phyloP scores from a whole-genome alignment of 2,329 filamentous ascomycete genomes.

The Fusarium oxysporum region DNA sequence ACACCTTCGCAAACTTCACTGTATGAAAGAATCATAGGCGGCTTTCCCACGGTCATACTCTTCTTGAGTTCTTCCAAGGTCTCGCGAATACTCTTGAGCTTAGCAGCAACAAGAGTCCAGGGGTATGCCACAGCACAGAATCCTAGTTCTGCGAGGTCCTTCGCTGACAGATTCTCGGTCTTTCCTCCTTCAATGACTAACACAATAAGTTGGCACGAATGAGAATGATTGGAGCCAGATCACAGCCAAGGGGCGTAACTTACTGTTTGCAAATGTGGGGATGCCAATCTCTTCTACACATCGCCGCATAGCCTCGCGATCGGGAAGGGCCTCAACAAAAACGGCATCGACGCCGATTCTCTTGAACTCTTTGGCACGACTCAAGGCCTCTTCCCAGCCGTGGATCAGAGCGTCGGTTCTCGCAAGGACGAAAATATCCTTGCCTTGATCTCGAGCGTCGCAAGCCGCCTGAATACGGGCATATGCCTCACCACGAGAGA shows the following conservation, averaged over 20 bases:
- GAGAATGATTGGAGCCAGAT: neutral
- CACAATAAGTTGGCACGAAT: neutral
- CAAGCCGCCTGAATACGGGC: conserved; percentile 58
- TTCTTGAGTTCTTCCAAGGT: conserved; percentile 54
- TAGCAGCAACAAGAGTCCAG: conserved; percentile 57
- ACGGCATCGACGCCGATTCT: conserved; percentile 57
- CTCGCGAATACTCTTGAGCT: conserved; percentile 54
- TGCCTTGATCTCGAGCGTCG: conserved; percentile 57
- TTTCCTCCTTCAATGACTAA: conserved; percentile 49
- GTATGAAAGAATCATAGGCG: conserved; percentile 57
- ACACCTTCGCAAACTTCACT: conserved; percentile 58
- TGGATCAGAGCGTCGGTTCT: conserved; percentile 56
- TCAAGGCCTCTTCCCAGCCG: conserved; percentile 59
- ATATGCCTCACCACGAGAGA: conserved; percentile 58
- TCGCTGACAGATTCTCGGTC: conserved; percentile 50
- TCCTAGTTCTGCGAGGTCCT: conserved; percentile 51
- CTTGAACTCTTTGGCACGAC: conserved; percentile 54
- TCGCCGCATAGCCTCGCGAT: conserved; percentile 56
- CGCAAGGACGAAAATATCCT: conserved; percentile 59
- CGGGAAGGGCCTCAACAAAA: conserved; percentile 57
- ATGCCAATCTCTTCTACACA: conserved; percentile 52
- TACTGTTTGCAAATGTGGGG: conserved; percentile 55
- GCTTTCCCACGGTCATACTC: conserved; percentile 54
- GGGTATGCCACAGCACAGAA: conserved; percentile 57
- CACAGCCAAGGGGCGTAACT: neutral